Evolutionary conservation across 345 rosid genomes (phyloP).

Genomic region (Populus ilicifolia): DNA sequence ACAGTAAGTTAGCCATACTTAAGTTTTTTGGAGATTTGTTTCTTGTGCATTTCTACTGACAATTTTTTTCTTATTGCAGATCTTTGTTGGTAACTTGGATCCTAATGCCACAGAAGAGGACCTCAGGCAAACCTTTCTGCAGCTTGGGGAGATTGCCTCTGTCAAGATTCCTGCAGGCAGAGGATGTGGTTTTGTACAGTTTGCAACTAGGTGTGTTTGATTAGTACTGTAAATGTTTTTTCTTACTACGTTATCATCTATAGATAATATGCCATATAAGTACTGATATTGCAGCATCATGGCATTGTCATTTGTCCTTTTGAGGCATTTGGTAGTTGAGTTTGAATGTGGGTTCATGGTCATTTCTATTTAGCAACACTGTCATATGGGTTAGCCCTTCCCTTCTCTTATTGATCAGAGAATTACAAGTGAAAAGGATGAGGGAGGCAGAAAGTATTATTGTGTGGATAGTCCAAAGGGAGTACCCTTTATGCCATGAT

Average conservation of each 20-base stretch:
- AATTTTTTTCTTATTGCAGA: conserved; percentile 43
- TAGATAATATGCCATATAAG: neutral
- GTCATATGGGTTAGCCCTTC: conserved; percentile 7
- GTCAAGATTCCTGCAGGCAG: conserved; percentile 82
- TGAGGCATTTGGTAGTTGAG: neutral
- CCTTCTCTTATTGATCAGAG: conserved; percentile 3
- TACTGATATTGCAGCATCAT: neutral
- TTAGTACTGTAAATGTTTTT: neutral
- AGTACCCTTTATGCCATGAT: neutral
- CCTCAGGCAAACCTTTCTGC: conserved; percentile 63
- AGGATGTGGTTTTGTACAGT: conserved; percentile 90
- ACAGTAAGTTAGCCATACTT: conserved; percentile 51
- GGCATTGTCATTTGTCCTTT: neutral
- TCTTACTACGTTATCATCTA: neutral
- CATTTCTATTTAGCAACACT: neutral
- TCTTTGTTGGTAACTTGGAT: conserved; percentile 75
- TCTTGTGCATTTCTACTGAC: conserved; percentile 16
- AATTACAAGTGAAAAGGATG: conserved; percentile 7
- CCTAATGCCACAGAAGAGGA: conserved; percentile 81
- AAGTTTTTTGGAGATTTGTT: neutral
- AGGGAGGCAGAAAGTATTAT: conserved; percentile 13
- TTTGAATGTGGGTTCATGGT: neutral
- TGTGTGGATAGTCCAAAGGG: neutral
- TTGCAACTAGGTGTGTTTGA: conserved; percentile 55
- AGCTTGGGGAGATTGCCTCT: conserved; percentile 68